Evolutionary conservation across 2,329 filamentous ascomycete genomes (phyloP).

Genomic region (Hortaea werneckii): DNA sequence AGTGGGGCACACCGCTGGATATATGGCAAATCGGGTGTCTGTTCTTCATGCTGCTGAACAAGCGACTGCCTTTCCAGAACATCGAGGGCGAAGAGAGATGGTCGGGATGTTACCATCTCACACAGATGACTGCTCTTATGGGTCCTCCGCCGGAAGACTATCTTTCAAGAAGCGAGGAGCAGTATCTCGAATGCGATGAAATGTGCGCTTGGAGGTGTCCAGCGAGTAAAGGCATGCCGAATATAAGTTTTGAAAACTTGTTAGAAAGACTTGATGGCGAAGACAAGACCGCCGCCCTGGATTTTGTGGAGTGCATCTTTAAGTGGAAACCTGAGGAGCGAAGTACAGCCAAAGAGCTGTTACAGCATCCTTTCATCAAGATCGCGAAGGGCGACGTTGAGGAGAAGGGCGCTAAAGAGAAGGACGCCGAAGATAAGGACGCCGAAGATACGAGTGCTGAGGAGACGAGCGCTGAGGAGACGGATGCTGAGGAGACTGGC

Average conservation of each 20-base stretch:
- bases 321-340: conserved; percentile 1
- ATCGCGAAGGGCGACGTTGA: neutral
- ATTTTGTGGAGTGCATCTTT: conserved; percentile 2
- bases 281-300: neutral
- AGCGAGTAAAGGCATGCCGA: too few relatives aligned
- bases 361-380: neutral
- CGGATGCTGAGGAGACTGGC: too few relatives aligned
- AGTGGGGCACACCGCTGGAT: neutral
- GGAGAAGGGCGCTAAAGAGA: too few relatives aligned
- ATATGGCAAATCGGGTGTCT: neutral
- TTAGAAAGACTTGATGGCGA: neutral
- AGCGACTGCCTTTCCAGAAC: neutral
- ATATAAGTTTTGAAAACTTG: neutral
- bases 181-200: too few relatives aligned
- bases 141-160: conserved; percentile 2
- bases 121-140: conserved; percentile 2
- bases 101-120: neutral
- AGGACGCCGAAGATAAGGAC: too few relatives aligned
- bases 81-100: neutral
- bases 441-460: too few relatives aligned
- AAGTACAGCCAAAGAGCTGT: neutral
- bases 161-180: neutral
- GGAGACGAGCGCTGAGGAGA: too few relatives aligned
- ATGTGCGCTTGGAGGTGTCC: too few relatives aligned
- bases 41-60: neutral